Percentiles rank a stretch among this genome's conserved stretches.
These are phyloP conservation scores for Talaromyces piceae DNA, from an alignment of 2,329 filamentous ascomycete genomes.

Conservation along the genomic window DNA sequence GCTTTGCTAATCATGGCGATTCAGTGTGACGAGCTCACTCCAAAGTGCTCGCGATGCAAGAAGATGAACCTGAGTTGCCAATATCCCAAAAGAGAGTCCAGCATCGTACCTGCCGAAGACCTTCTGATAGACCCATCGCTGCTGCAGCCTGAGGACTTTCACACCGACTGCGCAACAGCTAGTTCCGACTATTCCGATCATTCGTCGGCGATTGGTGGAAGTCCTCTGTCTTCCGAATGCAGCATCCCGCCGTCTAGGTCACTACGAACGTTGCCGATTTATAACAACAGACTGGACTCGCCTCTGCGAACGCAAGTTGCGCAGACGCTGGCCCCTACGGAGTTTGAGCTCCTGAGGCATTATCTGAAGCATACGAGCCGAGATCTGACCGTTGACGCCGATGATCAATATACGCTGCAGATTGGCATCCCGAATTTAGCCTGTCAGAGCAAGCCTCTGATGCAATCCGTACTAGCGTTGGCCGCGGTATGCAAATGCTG, in stretches of 20 bases:
- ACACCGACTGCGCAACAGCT: slow-evolving; percentile 2
- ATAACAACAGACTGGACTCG: background rate
- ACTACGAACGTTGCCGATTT: background rate
- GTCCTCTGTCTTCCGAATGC: slow-evolving; percentile 1
- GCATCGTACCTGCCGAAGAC: slow-evolving; percentile 6
- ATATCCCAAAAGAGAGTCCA: slow-evolving; percentile 17
- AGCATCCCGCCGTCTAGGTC: background rate
- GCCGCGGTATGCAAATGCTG: slow-evolving; percentile 32
- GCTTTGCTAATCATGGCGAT: slow-evolving; percentile 10
- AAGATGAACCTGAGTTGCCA: slow-evolving; percentile 23
- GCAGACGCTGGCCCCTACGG: slow-evolving; percentile 15
- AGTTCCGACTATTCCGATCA: slow-evolving; percentile 7
- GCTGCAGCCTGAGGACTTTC: background rate
- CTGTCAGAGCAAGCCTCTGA: slow-evolving; percentile 32
- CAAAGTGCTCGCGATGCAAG: slow-evolving; percentile 28
- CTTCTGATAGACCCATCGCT: background rate
- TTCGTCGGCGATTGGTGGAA: slow-evolving; percentile 1
- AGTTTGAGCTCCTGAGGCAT: slow-evolving; percentile 35
- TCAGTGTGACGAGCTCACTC: slow-evolving; percentile 30
- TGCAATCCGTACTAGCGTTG: slow-evolving; percentile 38
- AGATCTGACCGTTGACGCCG: slow-evolving; percentile 28
- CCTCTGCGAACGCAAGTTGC: slow-evolving; percentile 3
- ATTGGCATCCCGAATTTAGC: slow-evolving; percentile 39
- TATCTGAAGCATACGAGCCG: slow-evolving; percentile 38
- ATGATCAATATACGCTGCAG: slow-evolving; percentile 35